A percentile compares a stretch with the other conserved stretches of the same genome.
phyloP scores from a whole-genome alignment of 73 alveolate species.

The Urostyla sp. region DNA sequence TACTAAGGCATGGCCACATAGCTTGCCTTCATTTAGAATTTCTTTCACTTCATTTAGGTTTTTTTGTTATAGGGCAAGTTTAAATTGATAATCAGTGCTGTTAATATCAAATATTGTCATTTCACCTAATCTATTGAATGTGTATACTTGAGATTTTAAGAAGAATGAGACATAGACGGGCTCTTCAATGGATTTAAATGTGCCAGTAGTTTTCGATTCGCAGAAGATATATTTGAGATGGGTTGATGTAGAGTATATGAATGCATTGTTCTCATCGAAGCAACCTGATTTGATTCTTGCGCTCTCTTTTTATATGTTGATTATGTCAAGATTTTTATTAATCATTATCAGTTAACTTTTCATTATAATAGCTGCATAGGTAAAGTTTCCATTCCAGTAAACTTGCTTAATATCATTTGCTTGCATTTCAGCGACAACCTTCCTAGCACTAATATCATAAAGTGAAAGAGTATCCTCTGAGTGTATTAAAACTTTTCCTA shows the following conservation, averaged over 20 bases:
- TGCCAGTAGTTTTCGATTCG: conserved; percentile 78
- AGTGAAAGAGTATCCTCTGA: conserved; percentile 78
- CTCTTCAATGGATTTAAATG: conserved; percentile 73
- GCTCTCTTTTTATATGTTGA: conserved; percentile 86
- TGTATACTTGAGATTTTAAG: conserved; percentile 13
- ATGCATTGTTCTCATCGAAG: conserved; percentile 94
- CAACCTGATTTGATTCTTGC: conserved; percentile 90
- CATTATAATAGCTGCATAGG: conserved; percentile 89
- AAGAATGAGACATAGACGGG: conserved; percentile 75
- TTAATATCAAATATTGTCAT: conserved; percentile 60
- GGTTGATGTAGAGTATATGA: conserved; percentile 94
- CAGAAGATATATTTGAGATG: conserved; percentile 93
- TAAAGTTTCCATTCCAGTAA: conserved; percentile 87
- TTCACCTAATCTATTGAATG: conserved; percentile 70
- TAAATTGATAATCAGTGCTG: conserved; percentile 77
- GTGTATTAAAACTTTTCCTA: conserved; percentile 80
- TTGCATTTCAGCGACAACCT: conserved; percentile 82
- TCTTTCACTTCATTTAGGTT: conserved; percentile 70
- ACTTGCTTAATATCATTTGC: conserved; percentile 78
- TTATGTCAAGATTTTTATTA: conserved; percentile 84
- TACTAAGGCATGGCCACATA: conserved; percentile 76
- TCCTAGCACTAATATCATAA: conserved; percentile 89
- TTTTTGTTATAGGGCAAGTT: conserved; percentile 75
- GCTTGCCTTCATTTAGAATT: conserved; percentile 65
- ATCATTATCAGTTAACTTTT: conserved; percentile 78